A percentile compares a stretch with the other conserved stretches of the same genome.
Conservation (phyloP, 78 protist genomes). For the Dictyostelium brefeldianum region DNA sequence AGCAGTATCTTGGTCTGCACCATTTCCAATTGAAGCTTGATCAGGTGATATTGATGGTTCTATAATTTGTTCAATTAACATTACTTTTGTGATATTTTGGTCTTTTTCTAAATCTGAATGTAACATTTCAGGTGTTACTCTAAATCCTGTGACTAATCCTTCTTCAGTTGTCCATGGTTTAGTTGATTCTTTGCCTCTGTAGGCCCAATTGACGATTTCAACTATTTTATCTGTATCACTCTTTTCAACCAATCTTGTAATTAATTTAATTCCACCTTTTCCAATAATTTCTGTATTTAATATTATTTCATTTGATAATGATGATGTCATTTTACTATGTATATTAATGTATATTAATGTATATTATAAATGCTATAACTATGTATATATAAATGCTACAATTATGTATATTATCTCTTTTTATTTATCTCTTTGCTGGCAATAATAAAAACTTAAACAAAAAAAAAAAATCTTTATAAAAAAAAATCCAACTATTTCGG, state of each 20-base stretch:
- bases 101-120: neutral
- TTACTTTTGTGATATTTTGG: neutral
- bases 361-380: no score
- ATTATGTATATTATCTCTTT: no score
- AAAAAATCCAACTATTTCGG: no score
- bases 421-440: no score
- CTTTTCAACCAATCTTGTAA: neutral
- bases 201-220: conserved; percentile 57
- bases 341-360: no score
- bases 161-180: conserved; percentile 58
- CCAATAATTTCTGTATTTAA: neutral
- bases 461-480: no score
- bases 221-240: neutral
- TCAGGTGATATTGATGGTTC: neutral
- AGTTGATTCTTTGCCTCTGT: conserved; percentile 50
- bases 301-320: neutral
- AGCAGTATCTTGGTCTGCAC: neutral
- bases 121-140: conserved; percentile 9
- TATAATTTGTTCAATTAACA: conserved; percentile 6
- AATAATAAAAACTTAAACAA: no score
- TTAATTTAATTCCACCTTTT: conserved; percentile 20
- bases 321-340: neutral
- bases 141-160: neutral
- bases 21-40: neutral
- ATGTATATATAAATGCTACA: no score